A percentile compares a stretch with the other conserved stretches of the same genome.
These are phyloP conservation scores for Cladosporium halotolerans DNA, from an alignment of 2,329 filamentous ascomycete species.

Conservation along the genomic window DNA sequence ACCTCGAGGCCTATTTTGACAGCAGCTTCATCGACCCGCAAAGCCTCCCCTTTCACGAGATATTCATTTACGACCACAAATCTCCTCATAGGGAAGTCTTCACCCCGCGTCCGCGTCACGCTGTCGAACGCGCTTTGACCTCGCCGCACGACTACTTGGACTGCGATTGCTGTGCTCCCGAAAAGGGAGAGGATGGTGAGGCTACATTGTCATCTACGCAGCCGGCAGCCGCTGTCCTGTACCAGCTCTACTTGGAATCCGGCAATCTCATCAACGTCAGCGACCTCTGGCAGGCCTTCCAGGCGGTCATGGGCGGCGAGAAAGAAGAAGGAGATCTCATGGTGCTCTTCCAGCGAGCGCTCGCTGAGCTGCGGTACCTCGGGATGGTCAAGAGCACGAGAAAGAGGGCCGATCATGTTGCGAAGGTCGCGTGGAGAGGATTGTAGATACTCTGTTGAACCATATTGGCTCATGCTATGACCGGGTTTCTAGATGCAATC, in stretches of 20 bases:
- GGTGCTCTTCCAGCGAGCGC: slow-evolving; percentile 73
- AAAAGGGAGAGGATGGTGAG: slow-evolving; percentile 37
- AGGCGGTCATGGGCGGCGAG: slow-evolving; percentile 52
- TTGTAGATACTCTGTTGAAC: slow-evolving; percentile 38
- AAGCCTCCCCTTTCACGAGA: slow-evolving; percentile 59
- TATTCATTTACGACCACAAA: slow-evolving; percentile 68
- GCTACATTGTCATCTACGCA: slow-evolving; percentile 52
- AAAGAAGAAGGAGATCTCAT: slow-evolving; percentile 34
- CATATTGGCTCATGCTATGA: neutral
- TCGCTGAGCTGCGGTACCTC: slow-evolving; percentile 78
- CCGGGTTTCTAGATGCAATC: too few relatives aligned
- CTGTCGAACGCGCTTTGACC: slow-evolving; percentile 64
- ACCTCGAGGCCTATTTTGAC: slow-evolving; percentile 45
- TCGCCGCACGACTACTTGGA: slow-evolving; percentile 71
- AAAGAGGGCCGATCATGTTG: slow-evolving; percentile 87
- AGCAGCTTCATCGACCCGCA: slow-evolving; percentile 44
- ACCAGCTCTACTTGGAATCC: slow-evolving; percentile 72
- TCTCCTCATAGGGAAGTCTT: slow-evolving; percentile 68
- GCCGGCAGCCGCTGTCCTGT: slow-evolving; percentile 66
- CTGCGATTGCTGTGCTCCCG: slow-evolving; percentile 58
- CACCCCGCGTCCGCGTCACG: slow-evolving; percentile 62
- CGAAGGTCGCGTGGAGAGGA: slow-evolving; percentile 77
- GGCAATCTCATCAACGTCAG: slow-evolving; percentile 70
- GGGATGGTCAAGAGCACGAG: slow-evolving; percentile 84
- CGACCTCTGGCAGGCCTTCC: slow-evolving; percentile 74